phyloP scores from a whole-genome alignment of 2,329 filamentous ascomycete genomes.

The Thelonectria discophora region DNA sequence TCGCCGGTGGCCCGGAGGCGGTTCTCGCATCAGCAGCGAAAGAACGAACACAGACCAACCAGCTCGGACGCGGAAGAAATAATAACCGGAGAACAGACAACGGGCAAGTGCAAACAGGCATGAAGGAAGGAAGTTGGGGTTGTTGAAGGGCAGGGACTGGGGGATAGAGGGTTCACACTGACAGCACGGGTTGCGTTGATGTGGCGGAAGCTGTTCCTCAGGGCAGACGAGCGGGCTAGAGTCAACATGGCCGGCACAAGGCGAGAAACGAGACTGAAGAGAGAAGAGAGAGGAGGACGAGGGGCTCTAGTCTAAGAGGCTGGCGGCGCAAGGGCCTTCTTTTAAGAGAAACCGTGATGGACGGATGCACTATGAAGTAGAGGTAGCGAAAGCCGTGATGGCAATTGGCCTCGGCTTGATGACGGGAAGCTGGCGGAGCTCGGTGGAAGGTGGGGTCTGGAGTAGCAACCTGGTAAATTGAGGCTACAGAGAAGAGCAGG shows the following conservation, averaged over 20 bases:
- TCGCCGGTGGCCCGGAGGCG: constrained; percentile 8
- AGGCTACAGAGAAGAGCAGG: not conserved
- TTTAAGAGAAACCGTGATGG: constrained; percentile 8
- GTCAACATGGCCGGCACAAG: constrained; percentile 47
- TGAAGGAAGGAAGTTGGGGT: constrained; percentile 10
- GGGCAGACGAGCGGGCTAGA: constrained; percentile 44
- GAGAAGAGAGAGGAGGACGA: constrained; percentile 16
- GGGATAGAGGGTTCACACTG: constrained; percentile 29
- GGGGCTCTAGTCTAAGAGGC: constrained; percentile 13
- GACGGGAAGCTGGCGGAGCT: constrained; percentile 23
- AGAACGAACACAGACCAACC: not conserved
- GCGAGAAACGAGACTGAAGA: constrained; percentile 15
- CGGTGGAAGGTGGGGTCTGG: constrained; percentile 18
- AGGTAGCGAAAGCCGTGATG: not conserved
- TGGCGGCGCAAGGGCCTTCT: constrained; percentile 8
- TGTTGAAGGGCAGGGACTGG: not conserved
- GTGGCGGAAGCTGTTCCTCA: constrained; percentile 48
- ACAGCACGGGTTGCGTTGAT: constrained; percentile 42
- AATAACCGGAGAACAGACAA: not conserved
- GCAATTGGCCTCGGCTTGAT: constrained; percentile 21
- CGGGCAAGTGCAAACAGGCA: not conserved
- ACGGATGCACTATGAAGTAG: not conserved
- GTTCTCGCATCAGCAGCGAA: not conserved
- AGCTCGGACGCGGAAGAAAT: not conserved
- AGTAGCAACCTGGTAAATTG: constrained; percentile 4